Evolutionary conservation across 2,329 filamentous ascomycete genomes (phyloP).

Genomic region (Parastagonospora avenae): DNA sequence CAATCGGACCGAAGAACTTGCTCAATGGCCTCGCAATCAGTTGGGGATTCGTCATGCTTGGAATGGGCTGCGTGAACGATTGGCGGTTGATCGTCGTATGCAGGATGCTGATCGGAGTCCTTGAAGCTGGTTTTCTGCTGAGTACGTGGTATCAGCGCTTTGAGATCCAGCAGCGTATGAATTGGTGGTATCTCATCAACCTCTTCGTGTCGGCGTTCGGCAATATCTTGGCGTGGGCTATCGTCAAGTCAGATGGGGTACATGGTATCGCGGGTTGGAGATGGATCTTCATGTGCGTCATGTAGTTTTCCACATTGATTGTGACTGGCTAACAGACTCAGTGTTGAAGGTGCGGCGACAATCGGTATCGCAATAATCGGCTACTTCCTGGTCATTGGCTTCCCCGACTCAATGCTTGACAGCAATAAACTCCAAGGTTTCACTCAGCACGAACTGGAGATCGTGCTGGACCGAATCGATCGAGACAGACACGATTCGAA

Average conservation of each 20-base stretch:
- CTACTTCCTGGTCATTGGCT: conserved; percentile 50
- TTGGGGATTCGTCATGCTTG: conserved; percentile 28
- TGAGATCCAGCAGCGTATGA: conserved; percentile 35
- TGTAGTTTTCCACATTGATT: neutral
- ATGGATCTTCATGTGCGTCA: conserved; percentile 30
- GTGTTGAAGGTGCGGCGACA: conserved; percentile 36
- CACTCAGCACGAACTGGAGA: conserved; percentile 31
- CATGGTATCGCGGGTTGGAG: conserved; percentile 38
- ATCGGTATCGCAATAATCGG: conserved; percentile 34
- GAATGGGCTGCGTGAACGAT: conserved; percentile 39
- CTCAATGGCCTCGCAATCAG: conserved; percentile 21
- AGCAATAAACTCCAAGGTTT: conserved; percentile 24
- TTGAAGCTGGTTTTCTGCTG: conserved; percentile 40
- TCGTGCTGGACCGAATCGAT: conserved; percentile 31
- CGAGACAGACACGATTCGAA: conserved; percentile 24
- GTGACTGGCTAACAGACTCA: neutral
- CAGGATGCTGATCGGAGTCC: conserved; percentile 31
- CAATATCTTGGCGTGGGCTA: conserved; percentile 44
- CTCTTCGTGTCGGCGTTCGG: conserved; percentile 32
- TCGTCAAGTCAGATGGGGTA: conserved; percentile 28
- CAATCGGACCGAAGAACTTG: conserved; percentile 22
- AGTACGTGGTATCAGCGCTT: conserved; percentile 46
- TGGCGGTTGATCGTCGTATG: conserved; percentile 41
- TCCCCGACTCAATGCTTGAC: conserved; percentile 35
- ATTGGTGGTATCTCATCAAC: conserved; percentile 49